Conservation (phyloP, 768 basidiomycete species). For the Leucosporidium creatinivorum region DNA sequence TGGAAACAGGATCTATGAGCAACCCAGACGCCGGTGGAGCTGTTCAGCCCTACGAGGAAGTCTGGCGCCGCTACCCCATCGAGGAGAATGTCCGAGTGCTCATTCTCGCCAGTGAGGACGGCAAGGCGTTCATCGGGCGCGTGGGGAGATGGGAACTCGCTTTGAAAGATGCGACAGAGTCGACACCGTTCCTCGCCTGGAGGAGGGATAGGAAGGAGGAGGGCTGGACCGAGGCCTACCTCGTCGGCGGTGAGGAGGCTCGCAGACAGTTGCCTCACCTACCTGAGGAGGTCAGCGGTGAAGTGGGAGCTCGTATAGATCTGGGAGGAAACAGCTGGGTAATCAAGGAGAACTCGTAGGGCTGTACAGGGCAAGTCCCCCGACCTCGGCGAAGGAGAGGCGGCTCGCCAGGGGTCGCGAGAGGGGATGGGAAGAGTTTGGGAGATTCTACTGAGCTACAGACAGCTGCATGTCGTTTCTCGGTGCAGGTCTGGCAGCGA, state of each 20-base stretch:
- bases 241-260: background rate
- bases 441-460: too few relatives aligned
- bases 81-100: background rate
- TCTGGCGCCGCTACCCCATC: constrained; percentile 21
- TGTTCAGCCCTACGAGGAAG: constrained; percentile 26
- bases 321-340: background rate
- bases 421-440: too few relatives aligned
- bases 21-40: constrained; percentile 5
- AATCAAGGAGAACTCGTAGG: constrained; percentile 3
- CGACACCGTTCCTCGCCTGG: background rate
- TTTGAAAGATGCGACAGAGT: background rate
- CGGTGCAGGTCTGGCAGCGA: too few relatives aligned
- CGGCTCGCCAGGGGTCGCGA: too few relatives aligned
- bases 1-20: constrained; percentile 27
- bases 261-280: background rate
- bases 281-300: background rate
- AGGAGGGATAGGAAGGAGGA: background rate
- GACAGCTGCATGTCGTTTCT: too few relatives aligned
- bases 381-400: too few relatives aligned
- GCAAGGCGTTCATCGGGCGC: constrained; percentile 8
- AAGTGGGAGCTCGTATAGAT: background rate
- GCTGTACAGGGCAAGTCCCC: too few relatives aligned
- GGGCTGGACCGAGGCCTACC: background rate
- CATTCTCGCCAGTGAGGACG: background rate
- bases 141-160: constrained; percentile 17